phyloP scores from a whole-genome alignment of 2,329 filamentous ascomycete species.

The Verticillium albo-atrum region DNA sequence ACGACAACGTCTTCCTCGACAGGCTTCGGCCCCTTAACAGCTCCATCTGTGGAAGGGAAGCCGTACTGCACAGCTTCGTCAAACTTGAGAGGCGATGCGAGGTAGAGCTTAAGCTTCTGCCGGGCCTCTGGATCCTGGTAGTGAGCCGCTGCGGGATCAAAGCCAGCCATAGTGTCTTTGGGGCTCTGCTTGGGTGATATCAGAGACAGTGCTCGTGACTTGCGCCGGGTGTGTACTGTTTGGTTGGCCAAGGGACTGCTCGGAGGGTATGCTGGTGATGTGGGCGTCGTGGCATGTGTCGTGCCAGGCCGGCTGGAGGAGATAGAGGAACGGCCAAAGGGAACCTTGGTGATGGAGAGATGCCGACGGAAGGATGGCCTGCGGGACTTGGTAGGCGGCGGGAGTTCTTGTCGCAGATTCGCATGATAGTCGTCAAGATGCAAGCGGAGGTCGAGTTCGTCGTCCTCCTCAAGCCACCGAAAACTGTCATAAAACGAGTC shows the following conservation, averaged over 20 bases:
- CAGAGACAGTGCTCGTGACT: constrained; percentile 51
- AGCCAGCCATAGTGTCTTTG: constrained; percentile 42
- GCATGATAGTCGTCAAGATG: constrained; percentile 67
- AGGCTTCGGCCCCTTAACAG: constrained; percentile 15
- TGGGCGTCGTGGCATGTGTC: constrained; percentile 27
- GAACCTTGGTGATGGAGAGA: constrained; percentile 65
- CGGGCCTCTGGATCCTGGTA: constrained; percentile 89
- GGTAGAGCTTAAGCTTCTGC: constrained; percentile 77
- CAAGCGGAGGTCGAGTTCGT: constrained; percentile 63
- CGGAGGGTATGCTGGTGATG: constrained; percentile 14
- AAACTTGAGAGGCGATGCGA: constrained; percentile 89
- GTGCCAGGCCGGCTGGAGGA: constrained; percentile 43
- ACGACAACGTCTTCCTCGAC: constrained; percentile 28
- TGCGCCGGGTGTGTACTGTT: constrained; percentile 36
- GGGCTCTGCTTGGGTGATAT: constrained; percentile 44
- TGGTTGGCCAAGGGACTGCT: constrained; percentile 18
- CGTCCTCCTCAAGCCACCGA: constrained; percentile 69
- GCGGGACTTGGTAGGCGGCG: constrained; percentile 37
- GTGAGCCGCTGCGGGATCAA: constrained; percentile 72
- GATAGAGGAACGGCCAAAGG: constrained; percentile 53
- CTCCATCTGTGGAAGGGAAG: constrained; percentile 63
- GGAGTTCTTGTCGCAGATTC: constrained; percentile 50
- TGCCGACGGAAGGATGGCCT: constrained; percentile 65
- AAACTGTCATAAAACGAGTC: constrained; percentile 63
- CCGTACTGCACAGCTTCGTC: constrained; percentile 94